Base-by-base conservation (phyloP, 106 monocot genomes). In the Platanthera guangdongensis region DNA sequence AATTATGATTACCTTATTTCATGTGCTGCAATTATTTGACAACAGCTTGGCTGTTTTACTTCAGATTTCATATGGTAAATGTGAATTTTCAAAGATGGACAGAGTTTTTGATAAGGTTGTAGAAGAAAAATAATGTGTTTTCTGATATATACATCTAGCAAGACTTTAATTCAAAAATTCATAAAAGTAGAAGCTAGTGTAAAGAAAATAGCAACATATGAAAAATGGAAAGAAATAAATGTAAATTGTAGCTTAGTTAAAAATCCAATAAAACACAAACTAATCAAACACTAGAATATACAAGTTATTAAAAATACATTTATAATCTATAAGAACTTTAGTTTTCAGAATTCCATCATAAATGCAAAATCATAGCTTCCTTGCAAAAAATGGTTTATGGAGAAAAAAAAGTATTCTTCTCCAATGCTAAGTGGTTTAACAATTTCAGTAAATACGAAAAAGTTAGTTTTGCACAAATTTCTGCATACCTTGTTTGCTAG, bases 401-500 rank as follows among this genome's bases (percentile, higher is more conserved):
- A 9, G 6, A 14, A 9, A 8, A 65, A 65, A 21, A 30, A 65
- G n/a, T 18, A 63, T 63, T 1, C 7, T 65, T 65, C 30, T 28
- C 14, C 30, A 65, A 65, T 65, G 30, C 30, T 15, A 32, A 69
- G 47, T 6, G 9, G 10, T 32, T 45, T 32, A 69, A 46, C 47
- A 5, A 16, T 15, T 69, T 5, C 11, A 14, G 47, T 69, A 46
- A 47, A 5, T 47, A 76, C 8, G 7, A 60, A 60, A 32, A n/a
- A 60, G 28, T 22, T 28, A 25, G 15, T 45, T 47, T 69, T 69
- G 69, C 69, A 46, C 45, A 46, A 69, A 47, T 14, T 45, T 81
- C 18, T 8, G 62, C 67, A 69, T 51, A 91, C 91, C 88, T 88
- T 88, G 48, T 77, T 76, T 63, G 86, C 12, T 15, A 73, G 74